Conservation (phyloP, 2,329 filamentous ascomycete genomes). For the Ramularia endophylla region DNA sequence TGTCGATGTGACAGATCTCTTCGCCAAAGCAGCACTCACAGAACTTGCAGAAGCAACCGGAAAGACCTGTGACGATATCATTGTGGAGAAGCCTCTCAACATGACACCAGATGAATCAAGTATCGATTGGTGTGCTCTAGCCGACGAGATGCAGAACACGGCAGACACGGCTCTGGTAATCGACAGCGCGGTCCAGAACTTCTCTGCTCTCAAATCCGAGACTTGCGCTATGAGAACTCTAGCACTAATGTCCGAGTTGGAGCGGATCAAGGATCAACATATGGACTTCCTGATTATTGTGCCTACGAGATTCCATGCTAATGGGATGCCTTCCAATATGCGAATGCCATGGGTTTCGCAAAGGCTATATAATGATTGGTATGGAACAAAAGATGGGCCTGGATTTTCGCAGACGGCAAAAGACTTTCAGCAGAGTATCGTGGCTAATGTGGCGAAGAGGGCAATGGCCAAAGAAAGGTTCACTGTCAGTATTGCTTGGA, state of each 20-base stretch:
- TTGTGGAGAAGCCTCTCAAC: slow-evolving; percentile 6
- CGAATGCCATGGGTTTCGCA: slow-evolving; percentile 20
- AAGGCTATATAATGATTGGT: slow-evolving; percentile 20
- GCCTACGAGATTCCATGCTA: slow-evolving; percentile 17
- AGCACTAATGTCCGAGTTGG: slow-evolving; percentile 20
- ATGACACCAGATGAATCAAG: background rate
- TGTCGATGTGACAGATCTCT: slow-evolving; percentile 23
- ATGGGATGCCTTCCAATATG: slow-evolving; percentile 16
- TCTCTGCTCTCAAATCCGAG: slow-evolving; percentile 12
- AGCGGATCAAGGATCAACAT: slow-evolving; percentile 20
- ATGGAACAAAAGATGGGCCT: slow-evolving; percentile 6
- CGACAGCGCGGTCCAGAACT: slow-evolving; percentile 9
- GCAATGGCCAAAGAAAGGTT: slow-evolving; percentile 5
- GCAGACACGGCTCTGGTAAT: slow-evolving; percentile 12
- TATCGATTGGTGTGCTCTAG: slow-evolving; percentile 26
- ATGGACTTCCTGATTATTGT: slow-evolving; percentile 23
- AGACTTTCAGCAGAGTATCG: slow-evolving; percentile 13
- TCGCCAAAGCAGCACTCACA: slow-evolving; percentile 21
- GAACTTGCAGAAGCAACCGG: slow-evolving; percentile 20
- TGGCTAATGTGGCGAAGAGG: slow-evolving; percentile 14
- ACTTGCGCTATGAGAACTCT: slow-evolving; percentile 20
- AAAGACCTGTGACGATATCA: slow-evolving; percentile 15
- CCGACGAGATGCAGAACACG: slow-evolving; percentile 18
- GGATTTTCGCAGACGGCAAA: slow-evolving; percentile 8
- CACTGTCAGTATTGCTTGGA: slow-evolving; percentile 8